Conservation (phyloP, 306 rosid genomes). For the Fragaria iinumae region DNA sequence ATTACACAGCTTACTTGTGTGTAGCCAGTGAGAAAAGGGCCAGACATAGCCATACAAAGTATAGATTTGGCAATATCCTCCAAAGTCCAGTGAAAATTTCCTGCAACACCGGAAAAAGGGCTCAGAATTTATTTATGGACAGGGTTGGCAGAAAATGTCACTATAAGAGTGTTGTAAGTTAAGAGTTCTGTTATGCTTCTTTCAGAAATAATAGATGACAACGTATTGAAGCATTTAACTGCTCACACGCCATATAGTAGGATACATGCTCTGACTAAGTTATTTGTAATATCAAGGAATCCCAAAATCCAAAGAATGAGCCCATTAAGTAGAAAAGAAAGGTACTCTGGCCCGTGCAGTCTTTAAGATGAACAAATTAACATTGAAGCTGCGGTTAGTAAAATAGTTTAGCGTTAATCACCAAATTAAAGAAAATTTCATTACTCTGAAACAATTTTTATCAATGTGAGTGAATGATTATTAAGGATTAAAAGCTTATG, state of each 20-base stretch:
- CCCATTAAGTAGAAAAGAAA: neutral
- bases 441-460: too few relatives aligned
- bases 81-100: constrained; percentile 87
- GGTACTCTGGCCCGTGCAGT: neutral
- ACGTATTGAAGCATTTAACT: neutral
- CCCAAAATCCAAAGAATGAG: neutral
- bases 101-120: constrained; percentile 33
- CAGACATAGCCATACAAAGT: constrained; percentile 93
- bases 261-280: constrained; percentile 3
- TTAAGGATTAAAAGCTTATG: neutral
- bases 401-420: too few relatives aligned
- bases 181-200: neutral
- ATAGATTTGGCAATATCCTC: constrained; percentile 89
- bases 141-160: neutral
- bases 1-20: constrained; percentile 59
- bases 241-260: neutral
- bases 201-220: neutral
- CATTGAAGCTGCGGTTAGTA: neutral
- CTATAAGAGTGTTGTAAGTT: neutral
- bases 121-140: constrained; percentile 18
- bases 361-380: neutral
- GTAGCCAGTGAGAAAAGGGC: constrained; percentile 92
- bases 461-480: neutral
- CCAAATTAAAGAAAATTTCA: neutral
- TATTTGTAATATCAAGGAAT: neutral